Conservation (phyloP, 306 rosid species). For the Trifolium pratense region DNA sequence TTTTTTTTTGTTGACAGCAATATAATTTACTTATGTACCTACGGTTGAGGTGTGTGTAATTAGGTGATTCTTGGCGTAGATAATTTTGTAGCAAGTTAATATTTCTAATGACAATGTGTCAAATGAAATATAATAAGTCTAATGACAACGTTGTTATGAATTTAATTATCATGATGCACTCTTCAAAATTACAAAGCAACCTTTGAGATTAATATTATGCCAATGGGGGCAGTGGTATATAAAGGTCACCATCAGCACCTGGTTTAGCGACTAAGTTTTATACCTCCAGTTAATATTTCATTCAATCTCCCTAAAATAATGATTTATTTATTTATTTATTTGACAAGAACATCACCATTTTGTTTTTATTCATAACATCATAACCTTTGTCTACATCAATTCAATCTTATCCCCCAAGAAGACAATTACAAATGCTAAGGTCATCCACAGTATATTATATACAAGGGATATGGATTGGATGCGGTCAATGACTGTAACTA, state of each 20-base stretch:
- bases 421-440: conserved; percentile 13
- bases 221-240: conserved; percentile 21
- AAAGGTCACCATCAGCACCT: conserved; percentile 9
- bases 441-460: conserved; percentile 1
- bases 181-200: background rate
- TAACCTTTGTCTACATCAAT: conserved; percentile 23
- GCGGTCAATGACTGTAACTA: too few species aligned
- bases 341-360: conserved; percentile 19
- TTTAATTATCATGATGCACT: too few species aligned
- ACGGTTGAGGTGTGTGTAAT: too few species aligned
- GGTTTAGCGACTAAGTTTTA: conserved; percentile 20
- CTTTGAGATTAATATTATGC: conserved; percentile 13
- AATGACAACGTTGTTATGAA: background rate
- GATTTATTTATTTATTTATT: background rate
- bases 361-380: background rate
- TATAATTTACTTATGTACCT: too few species aligned
- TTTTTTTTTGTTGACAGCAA: too few species aligned
- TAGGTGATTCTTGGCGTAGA: too few species aligned
- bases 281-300: conserved; percentile 15
- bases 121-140: too few species aligned
- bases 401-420: conserved; percentile 34
- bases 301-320: conserved; percentile 18
- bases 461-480: too few species aligned
- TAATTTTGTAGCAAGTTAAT: background rate
- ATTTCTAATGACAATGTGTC: background rate